Conservation (phyloP, 2,329 filamentous ascomycete genomes). For the Alternaria infectoria region DNA sequence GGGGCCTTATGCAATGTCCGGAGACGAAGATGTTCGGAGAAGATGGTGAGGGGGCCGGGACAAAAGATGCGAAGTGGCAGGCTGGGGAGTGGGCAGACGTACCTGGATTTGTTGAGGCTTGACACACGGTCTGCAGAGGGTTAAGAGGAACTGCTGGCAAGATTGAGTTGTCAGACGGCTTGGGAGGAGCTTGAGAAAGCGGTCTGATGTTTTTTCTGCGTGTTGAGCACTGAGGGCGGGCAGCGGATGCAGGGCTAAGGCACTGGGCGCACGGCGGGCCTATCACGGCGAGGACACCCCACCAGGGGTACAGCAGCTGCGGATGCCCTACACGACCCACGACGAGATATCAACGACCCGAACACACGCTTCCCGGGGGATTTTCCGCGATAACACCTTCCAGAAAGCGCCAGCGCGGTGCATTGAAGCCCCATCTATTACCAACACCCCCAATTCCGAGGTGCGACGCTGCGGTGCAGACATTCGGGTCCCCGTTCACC, state of each 20-base stretch:
- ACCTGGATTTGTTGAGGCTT: constrained; percentile 42
- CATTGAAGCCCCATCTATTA: not conserved
- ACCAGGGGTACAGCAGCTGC: constrained; percentile 20
- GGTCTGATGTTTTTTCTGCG: constrained; percentile 47
- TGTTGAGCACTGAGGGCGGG: constrained; percentile 38
- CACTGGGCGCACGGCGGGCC: constrained; percentile 15
- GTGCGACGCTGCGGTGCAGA: constrained; percentile 7
- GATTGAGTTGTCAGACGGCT: constrained; percentile 29
- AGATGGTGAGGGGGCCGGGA: constrained; percentile 27
- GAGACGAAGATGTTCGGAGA: constrained; percentile 20
- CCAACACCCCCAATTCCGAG: constrained; percentile 7
- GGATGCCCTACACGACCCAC: constrained; percentile 8
- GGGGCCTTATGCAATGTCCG: constrained; percentile 28
- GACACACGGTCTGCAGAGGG: constrained; percentile 16
- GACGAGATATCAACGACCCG: constrained; percentile 2
- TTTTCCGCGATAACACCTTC: not conserved
- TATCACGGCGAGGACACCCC: constrained; percentile 9
- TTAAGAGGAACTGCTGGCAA: constrained; percentile 17
- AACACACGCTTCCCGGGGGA: constrained; percentile 2
- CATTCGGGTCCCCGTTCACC: constrained; percentile 44
- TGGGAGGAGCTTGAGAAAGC: constrained; percentile 30
- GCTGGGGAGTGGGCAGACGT: constrained; percentile 32
- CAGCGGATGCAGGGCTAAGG: constrained; percentile 26
- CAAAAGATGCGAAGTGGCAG: constrained; percentile 16
- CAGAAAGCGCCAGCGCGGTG: not conserved